Evolutionary conservation across 2,329 filamentous ascomycete species (phyloP).

Genomic region (Trichoderma afroharzianum): DNA sequence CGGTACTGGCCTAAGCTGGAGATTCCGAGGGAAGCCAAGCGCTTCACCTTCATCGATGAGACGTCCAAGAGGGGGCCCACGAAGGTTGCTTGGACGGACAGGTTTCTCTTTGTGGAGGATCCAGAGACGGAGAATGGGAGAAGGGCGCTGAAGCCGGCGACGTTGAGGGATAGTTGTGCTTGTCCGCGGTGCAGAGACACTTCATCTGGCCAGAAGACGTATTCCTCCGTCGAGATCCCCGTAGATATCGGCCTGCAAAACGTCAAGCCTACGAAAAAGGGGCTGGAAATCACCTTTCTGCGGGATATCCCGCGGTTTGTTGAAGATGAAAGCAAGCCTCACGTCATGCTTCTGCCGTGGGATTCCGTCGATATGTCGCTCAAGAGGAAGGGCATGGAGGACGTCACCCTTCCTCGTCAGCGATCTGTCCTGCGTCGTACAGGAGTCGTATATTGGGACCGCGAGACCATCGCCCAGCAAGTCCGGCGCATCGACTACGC

Average conservation of each 20-base stretch:
- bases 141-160: conserved; percentile 26
- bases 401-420: conserved; percentile 24
- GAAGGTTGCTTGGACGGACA: conserved; percentile 26
- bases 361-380: conserved; percentile 36
- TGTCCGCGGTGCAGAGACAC: conserved; percentile 52
- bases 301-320: conserved; percentile 38
- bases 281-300: conserved; percentile 59
- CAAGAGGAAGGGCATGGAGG: conserved; percentile 22
- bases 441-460: conserved; percentile 42
- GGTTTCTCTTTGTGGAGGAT: conserved; percentile 30
- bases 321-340: conserved; percentile 30
- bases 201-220: conserved; percentile 58
- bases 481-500: conserved; percentile 62
- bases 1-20: conserved; percentile 19
- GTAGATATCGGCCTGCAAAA: conserved; percentile 30
- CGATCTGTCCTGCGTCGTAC: conserved; percentile 31
- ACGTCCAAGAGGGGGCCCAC: conserved; percentile 16
- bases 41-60: conserved; percentile 14
- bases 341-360: conserved; percentile 31
- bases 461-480: conserved; percentile 33
- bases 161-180: conserved; percentile 52
- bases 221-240: conserved; percentile 42
- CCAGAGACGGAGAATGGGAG: conserved; percentile 21
- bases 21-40: conserved; percentile 19
- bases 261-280: conserved; percentile 33